phyloP scores from a whole-genome alignment of 1,139 yeast species.

The Hyphopichia pseudoburtonii region DNA sequence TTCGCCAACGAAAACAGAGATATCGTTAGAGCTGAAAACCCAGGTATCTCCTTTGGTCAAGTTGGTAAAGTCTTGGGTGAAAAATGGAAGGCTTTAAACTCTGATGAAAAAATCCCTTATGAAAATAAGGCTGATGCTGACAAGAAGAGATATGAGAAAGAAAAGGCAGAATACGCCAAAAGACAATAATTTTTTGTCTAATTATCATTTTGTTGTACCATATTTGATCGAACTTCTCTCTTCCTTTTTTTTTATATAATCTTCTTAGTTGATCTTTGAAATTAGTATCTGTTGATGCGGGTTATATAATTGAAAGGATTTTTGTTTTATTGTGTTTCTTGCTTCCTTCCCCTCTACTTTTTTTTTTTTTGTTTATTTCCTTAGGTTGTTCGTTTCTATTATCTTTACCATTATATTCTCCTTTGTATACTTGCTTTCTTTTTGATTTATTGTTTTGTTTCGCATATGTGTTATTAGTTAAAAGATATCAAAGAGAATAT shows the following conservation, averaged over 20 bases:
- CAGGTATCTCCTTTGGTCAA: slow-evolving; percentile 90
- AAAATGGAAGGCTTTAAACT: slow-evolving; percentile 87
- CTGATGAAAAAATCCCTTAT: slow-evolving; percentile 83
- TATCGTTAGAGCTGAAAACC: slow-evolving; percentile 89
- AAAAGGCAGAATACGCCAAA: slow-evolving; percentile 85
- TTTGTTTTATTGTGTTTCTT: too few relatives aligned
- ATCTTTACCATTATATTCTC: too few relatives aligned
- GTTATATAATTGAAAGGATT: neutral
- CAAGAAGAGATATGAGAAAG: slow-evolving; percentile 95
- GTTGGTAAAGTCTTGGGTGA: slow-evolving; percentile 92
- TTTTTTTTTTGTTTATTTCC: too few relatives aligned
- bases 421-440: neutral
- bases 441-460: too few relatives aligned
- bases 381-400: too few relatives aligned
- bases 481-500: too few relatives aligned
- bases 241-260: neutral
- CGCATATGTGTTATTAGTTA: neutral
- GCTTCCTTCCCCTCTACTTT: too few relatives aligned
- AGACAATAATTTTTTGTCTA: slow-evolving; percentile 23
- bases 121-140: slow-evolving; percentile 92
- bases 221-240: slow-evolving; percentile 4
- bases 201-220: slow-evolving; percentile 7
- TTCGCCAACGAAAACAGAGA: slow-evolving; percentile 98
- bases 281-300: too few relatives aligned
- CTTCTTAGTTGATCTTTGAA: neutral